Base-by-base conservation (phyloP, 352 stramenopile genomes). In the Phytophthora citricola region DNA sequence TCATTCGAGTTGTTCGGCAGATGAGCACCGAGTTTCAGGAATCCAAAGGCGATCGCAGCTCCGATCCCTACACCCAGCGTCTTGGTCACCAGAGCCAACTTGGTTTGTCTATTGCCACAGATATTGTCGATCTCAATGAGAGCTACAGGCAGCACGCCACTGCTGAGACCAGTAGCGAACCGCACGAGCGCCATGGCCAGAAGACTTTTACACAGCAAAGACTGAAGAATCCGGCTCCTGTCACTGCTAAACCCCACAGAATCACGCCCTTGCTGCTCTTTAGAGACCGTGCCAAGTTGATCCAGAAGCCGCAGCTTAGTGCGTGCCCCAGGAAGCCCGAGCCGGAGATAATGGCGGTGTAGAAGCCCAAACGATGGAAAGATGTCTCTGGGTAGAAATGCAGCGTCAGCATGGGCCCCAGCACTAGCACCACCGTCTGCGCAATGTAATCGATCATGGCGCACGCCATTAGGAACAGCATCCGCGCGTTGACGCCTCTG, bases 51-150 rank as follows among this genome's bases (percentile, higher is more conserved):
- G n/a, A 53, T 55, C 11, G 76, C 62, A 0, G 80, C 78, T 17
- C 81, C 85, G 2, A 94, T 63, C 1, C 78, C 74, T 14, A 89
- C 77, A 24, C 83, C 85, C n/a, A 92, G 39, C 39, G 88, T 91
- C 72, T 83, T 90, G 66, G 78, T 83, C 5, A 86, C 73, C 11
- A 79, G 63, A 6, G 83, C 83, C 31, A 94, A 32, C 7, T 78
- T 80, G 9, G 85, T 89, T 55, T 94, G 85, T 10, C 85, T 77
- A 36, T 91, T 89, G 29, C 85, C 85, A 61, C 86, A 94, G 40
- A 94, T 92, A 32, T 89, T 91, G 65, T 94, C 86, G 22, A 92
- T 92, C 61, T 94, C 83, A 43, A 92, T 92, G 15, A 91, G 69
- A 31, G 86, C 83, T 38, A 92, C 83, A 4, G 86, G 84, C 14